A percentile compares a stretch with the other conserved stretches of the same genome.
These are phyloP conservation scores for Mucor sp. DNA, from an alignment of 371 early-diverging fungal species.

Conservation along the genomic window DNA sequence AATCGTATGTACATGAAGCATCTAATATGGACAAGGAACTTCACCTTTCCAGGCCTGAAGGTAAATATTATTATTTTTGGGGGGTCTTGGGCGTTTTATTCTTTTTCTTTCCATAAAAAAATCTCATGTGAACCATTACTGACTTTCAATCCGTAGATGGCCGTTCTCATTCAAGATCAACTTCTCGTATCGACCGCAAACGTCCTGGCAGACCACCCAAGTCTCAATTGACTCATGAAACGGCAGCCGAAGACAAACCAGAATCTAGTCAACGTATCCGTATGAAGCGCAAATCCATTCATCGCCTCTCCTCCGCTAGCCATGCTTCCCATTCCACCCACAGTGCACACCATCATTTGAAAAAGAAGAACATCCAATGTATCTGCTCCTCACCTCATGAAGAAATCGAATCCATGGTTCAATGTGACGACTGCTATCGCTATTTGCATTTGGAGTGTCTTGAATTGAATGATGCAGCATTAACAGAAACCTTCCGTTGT, in stretches of 20 bases:
- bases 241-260: background rate
- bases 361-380: constrained; percentile 33
- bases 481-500: constrained; percentile 54
- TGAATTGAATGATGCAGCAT: constrained; percentile 40
- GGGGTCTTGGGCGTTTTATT: constrained; percentile 9
- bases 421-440: constrained; percentile 56
- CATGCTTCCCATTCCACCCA: background rate
- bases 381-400: constrained; percentile 55
- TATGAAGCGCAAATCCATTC: constrained; percentile 9
- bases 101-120: constrained; percentile 2
- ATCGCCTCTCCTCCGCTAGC: background rate
- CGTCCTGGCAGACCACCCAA: constrained; percentile 30
- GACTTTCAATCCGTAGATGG: constrained; percentile 6
- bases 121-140: constrained; percentile 11
- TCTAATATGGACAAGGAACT: constrained; percentile 1
- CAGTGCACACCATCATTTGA: constrained; percentile 1
- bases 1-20: constrained; percentile 29
- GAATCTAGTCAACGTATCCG: constrained; percentile 3
- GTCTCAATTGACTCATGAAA: background rate
- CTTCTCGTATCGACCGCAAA: constrained; percentile 14
- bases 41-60: constrained; percentile 4
- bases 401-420: constrained; percentile 57
- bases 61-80: background rate
- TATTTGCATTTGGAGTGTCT: constrained; percentile 64
- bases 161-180: constrained; percentile 4